These are phyloP conservation scores for Trichophyton schoenleinii DNA, from an alignment of 2,329 filamentous ascomycete species.

Conservation along the genomic window DNA sequence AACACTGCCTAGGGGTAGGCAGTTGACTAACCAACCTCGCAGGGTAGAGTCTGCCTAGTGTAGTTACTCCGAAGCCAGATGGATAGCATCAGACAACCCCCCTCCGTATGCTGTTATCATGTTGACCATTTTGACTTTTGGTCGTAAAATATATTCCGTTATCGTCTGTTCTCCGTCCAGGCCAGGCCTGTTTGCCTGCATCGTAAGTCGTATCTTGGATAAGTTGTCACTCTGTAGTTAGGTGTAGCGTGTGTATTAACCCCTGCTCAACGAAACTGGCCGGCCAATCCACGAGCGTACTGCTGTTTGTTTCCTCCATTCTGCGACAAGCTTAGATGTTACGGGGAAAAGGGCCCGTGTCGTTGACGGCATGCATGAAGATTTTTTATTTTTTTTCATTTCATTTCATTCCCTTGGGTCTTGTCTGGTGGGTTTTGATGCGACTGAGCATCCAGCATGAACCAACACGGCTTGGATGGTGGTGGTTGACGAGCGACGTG, in stretches of 20 bases:
- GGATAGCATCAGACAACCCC: too few species aligned
- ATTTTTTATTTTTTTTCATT: not conserved
- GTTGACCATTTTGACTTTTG: not conserved
- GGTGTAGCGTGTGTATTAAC: not conserved
- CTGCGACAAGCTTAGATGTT: not conserved
- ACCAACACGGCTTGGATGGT: not conserved
- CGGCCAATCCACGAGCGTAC: not conserved
- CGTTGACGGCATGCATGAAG: not conserved
- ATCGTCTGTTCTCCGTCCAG: not conserved
- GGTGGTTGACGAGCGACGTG: not conserved
- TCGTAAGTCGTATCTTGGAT: not conserved
- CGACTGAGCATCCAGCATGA: not conserved
- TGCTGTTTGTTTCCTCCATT: not conserved
- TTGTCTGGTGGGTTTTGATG: not conserved
- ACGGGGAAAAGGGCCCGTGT: not conserved
- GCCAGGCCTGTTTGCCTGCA: not conserved
- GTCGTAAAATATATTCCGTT: constrained; percentile 1
- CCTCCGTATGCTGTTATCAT: not conserved
- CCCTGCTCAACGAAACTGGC: not conserved
- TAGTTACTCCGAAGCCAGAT: too few species aligned
- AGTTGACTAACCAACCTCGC: not conserved
- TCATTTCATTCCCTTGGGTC: too few species aligned
- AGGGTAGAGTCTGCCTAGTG: not conserved
- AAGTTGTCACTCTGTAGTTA: not conserved
- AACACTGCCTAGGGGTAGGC: too few species aligned